Evolutionary conservation across 1,139 yeast species (phyloP), one percentile per base, ranked within the genome.

Genomic region (Scheffersomyces illinoinensis): DNA sequence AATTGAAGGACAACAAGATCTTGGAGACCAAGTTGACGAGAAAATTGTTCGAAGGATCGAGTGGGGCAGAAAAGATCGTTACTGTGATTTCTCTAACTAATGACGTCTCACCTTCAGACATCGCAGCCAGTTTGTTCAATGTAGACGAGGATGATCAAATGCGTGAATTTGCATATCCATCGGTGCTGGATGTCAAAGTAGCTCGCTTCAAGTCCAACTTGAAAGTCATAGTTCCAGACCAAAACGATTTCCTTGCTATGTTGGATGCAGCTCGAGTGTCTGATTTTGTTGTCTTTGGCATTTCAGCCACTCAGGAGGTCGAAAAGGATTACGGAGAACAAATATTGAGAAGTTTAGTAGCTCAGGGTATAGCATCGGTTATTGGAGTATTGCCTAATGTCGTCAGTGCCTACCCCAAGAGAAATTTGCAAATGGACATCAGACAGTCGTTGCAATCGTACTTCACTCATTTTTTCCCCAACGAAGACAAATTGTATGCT

Each of bases 401-500:
- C 51, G 81, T 81, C 1, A 75, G 87, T 2, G 83, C 87, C 0
- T 89, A 88, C 64, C 90, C 90, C 39, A 90, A 89, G 73, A 86
- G 84, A 67, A 92, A 92, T 70, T 85, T 89, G 65, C 98, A 91
- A 71, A 73, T 82, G 59, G 97, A 91, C 67, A 84, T 92, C 39
- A 85, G 90, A 68, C 90, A 86, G 70, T 93, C 98, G 3, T 81
- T 96, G 65, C 85, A 88, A 57, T 90, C 97, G 57, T 93, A 84
- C 74, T 92, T 92, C 76, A 81, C 81, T 60, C 98, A 95, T 78
- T 96, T 95, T 77, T 96, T 95, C 80, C 97, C 98, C 8, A 84
- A 85, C 49, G 90, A 87, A 64, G 97, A 91, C 50, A 90, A 88
- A 72, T 77, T 95, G 43, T 93, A 79, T 75, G 87, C 90, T 53